Evolutionary conservation across 1,284 basidiomycete genomes (phyloP).

Genomic region (Hemileia vastatrix): DNA sequence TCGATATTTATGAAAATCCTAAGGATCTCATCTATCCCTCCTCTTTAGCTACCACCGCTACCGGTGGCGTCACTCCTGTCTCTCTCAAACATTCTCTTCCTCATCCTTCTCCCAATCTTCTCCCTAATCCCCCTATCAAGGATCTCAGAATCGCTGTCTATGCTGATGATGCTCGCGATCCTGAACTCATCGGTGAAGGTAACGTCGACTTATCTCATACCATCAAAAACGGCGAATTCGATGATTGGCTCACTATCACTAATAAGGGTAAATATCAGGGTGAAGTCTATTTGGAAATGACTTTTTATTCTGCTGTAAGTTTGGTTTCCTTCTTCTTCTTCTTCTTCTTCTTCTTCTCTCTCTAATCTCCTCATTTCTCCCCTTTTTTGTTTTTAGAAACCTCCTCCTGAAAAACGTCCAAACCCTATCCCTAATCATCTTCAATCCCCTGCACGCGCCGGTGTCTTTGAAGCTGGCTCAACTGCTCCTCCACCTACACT

Average conservation of each 20-base stretch:
- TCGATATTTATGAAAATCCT: slow-evolving; percentile 72
- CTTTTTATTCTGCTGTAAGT: slow-evolving; percentile 64
- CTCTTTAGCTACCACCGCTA: slow-evolving; percentile 38
- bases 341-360: background rate
- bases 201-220: slow-evolving; percentile 80
- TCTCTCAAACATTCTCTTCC: slow-evolving; percentile 5
- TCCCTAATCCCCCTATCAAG: slow-evolving; percentile 49
- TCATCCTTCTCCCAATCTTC: background rate
- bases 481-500: slow-evolving; percentile 3
- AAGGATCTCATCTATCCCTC: slow-evolving; percentile 56
- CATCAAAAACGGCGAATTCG: slow-evolving; percentile 86
- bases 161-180: slow-evolving; percentile 89
- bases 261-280: slow-evolving; percentile 77
- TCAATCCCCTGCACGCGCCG: slow-evolving; percentile 8
- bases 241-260: slow-evolving; percentile 91
- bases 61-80: slow-evolving; percentile 10
- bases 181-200: slow-evolving; percentile 87
- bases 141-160: slow-evolving; percentile 72
- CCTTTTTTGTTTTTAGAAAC: slow-evolving; percentile 8
- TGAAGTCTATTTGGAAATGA: slow-evolving; percentile 86
- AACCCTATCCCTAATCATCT: background rate
- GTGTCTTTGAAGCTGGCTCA: slow-evolving; percentile 17
- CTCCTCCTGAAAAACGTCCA: slow-evolving; percentile 15
- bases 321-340: background rate
- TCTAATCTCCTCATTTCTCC: background rate